These are phyloP conservation scores for Beauveria sp. DNA, from an alignment of 2,329 filamentous ascomycete genomes.

Conservation along the genomic window DNA sequence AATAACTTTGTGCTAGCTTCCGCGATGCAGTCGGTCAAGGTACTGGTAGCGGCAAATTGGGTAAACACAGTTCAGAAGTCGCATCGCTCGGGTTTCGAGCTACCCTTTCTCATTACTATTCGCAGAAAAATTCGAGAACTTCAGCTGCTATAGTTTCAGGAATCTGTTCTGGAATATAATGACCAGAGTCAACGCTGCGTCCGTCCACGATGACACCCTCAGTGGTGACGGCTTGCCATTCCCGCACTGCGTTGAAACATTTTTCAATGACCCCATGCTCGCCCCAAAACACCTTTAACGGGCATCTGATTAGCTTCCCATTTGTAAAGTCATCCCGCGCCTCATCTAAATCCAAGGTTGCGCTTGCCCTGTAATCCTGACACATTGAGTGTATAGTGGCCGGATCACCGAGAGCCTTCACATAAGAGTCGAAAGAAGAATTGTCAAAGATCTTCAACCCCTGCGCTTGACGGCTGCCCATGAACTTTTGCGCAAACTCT, in stretches of 20 bases:
- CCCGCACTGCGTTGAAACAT: constrained; percentile 39
- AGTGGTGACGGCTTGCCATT: constrained; percentile 42
- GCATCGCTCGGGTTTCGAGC: background rate
- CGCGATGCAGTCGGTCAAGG: background rate
- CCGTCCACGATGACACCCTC: constrained; percentile 30
- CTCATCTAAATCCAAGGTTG: constrained; percentile 44
- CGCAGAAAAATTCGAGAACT: constrained; percentile 30
- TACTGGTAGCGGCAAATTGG: too few relatives aligned
- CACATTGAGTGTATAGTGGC: constrained; percentile 41
- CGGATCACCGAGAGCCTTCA: constrained; percentile 31
- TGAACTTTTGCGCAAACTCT: constrained; percentile 34
- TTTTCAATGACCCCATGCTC: constrained; percentile 39
- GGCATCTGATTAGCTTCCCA: constrained; percentile 36
- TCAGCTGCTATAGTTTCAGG: constrained; percentile 37
- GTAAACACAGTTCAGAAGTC: too few relatives aligned
- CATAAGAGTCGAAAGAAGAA: constrained; percentile 33
- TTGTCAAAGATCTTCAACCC: constrained; percentile 28
- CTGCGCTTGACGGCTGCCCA: constrained; percentile 24
- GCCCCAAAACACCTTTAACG: constrained; percentile 45
- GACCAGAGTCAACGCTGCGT: constrained; percentile 36
- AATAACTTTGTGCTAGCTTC: background rate
- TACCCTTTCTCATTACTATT: constrained; percentile 20
- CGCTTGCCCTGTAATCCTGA: constrained; percentile 48
- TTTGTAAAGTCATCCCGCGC: constrained; percentile 35
- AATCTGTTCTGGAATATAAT: constrained; percentile 44